Conservation (phyloP, 2,329 filamentous ascomycete genomes). For the Fusarium hainanense region DNA sequence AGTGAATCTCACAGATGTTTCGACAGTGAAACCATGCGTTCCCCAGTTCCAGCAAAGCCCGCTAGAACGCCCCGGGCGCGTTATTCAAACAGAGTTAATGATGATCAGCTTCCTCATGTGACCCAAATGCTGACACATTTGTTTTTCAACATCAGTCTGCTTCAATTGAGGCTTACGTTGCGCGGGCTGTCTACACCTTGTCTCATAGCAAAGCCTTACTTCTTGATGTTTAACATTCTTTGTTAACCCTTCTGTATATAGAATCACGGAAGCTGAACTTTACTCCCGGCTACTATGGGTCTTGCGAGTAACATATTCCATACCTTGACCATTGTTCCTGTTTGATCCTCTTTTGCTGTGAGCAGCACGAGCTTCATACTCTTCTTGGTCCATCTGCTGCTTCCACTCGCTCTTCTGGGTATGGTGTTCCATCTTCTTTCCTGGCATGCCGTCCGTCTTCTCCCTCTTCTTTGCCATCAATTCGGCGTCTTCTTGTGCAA, state of each 20-base stretch:
- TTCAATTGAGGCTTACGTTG: neutral
- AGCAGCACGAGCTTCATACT: neutral
- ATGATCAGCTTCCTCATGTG: neutral
- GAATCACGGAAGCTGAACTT: neutral
- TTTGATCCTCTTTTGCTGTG: neutral
- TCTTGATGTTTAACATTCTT: neutral
- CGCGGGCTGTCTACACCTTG: neutral
- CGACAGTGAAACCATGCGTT: neutral
- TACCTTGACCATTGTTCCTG: neutral
- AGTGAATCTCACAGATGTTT: neutral
- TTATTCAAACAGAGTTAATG: neutral
- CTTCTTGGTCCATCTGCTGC: neutral
- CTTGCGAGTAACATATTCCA: neutral
- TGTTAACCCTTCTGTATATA: neutral
- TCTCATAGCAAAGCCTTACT: neutral
- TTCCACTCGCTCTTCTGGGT: conserved; percentile 4
- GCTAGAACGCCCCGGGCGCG: neutral
- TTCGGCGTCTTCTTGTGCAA: conserved; percentile 26
- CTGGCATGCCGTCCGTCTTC: conserved; percentile 16
- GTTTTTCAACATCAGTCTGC: neutral
- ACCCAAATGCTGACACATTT: neutral
- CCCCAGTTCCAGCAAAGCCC: neutral
- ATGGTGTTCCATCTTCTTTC: conserved; percentile 8
- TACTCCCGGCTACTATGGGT: neutral
- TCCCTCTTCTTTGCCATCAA: conserved; percentile 14